Percentiles rank a stretch among this genome's conserved stretches.
phyloP scores from a whole-genome alignment of 768 basidiomycete species.

The Macrolepiota fuliginosa region DNA sequence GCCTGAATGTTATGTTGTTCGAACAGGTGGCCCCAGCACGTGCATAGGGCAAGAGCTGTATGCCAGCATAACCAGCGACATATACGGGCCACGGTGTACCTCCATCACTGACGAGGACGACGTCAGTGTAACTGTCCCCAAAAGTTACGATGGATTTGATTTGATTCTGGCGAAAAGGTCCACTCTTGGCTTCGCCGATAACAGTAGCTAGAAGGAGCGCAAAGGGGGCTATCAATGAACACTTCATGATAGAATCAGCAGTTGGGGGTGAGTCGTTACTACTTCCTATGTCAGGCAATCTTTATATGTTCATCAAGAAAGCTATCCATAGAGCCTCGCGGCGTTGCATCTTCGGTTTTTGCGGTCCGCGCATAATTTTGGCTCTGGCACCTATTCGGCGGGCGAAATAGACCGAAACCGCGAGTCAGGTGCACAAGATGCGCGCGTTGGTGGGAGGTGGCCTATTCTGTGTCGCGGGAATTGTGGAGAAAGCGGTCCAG shows the following conservation, averaged over 20 bases:
- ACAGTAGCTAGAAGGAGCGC: background rate
- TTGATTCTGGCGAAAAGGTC: slow-evolving; percentile 28
- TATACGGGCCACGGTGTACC: slow-evolving; percentile 62
- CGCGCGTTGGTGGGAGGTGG: background rate
- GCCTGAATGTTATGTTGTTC: slow-evolving; percentile 55
- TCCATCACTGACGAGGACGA: slow-evolving; percentile 35
- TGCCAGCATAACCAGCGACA: slow-evolving; percentile 50
- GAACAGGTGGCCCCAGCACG: slow-evolving; percentile 65
- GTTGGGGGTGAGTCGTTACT: background rate
- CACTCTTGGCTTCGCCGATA: slow-evolving; percentile 1
- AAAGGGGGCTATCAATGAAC: background rate
- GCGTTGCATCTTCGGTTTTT: background rate
- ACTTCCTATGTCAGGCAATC: background rate
- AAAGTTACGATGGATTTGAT: slow-evolving; percentile 68
- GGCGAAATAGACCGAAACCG: background rate
- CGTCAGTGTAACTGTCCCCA: slow-evolving; percentile 64
- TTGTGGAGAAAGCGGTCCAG: background rate
- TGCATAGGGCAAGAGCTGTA: slow-evolving; percentile 56
- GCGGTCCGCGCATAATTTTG: background rate
- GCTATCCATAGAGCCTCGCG: too few species aligned
- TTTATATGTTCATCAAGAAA: too few species aligned
- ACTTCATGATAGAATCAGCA: background rate
- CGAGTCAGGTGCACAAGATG: background rate
- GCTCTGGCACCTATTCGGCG: background rate
- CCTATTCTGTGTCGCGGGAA: background rate